Base-by-base conservation (phyloP, 192 early-diverging fungal genomes). In the Coemansia sp. region DNA sequence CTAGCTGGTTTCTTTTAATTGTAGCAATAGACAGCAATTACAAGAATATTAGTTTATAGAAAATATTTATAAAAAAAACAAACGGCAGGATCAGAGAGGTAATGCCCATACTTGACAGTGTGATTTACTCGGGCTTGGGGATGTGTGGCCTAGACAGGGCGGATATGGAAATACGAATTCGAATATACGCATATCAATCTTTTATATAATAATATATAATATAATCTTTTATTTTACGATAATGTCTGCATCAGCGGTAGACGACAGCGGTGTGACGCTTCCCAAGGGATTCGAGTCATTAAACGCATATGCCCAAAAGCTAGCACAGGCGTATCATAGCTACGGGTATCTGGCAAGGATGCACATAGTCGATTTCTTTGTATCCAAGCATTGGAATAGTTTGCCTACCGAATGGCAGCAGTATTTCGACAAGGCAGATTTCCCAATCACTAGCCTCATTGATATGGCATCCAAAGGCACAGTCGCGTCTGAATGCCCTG, bases 341-440 rank as follows among this genome's bases (percentile, higher is more conserved):
- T 71, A 60, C 36, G 45, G 44, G 10, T 59, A 50, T 26, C 45
- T 77, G 10, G 43, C 64, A 18, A 46, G 54, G 23, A 71, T 67
- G 63, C 58, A 66, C 45, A 71, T 77, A 39, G 59, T 63, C 5
- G 60, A 71, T 26, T 77, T 71, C 29, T 62, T 77, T 20, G 74
- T 77, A 3, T 41, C 39, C 0, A 40, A 44, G 32, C 63, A 62
- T 28, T 71, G 66, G 67, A 37, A 44, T 15, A 19, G 40, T 9
- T 46, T 79, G 25, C 63, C 63, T 8, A n/a, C 3, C 6, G 58
- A 61, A n/a, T 77, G 74, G 74, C 67, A 34, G 18, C 37, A 32
- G 26, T 62, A 54, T 25, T 71, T 77, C 39, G 59, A 46, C 18
- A 32, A 25, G 13, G 42, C 28, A 3, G 26, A 25, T 7, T 66